Evolutionary conservation across 768 basidiomycete species (phyloP), one percentile per base, ranked within the genome.

Genomic region (Cystofilobasidium macerans): DNA sequence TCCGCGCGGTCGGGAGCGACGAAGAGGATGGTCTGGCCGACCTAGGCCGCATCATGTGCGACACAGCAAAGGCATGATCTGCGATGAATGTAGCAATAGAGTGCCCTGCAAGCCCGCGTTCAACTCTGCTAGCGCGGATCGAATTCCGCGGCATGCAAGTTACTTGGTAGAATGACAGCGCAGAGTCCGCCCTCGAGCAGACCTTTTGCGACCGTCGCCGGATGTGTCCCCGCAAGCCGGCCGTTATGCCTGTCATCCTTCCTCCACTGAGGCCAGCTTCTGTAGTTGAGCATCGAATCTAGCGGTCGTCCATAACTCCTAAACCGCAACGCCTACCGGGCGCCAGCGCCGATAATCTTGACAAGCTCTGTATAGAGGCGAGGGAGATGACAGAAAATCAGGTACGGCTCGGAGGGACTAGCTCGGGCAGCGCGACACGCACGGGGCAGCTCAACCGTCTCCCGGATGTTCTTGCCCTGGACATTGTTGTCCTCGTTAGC

Each of bases 401-500:
- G 40, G n/a, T n/a, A n/a, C n/a, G n/a, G n/a, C n/a, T n/a, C n/a
- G n/a, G 24, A 40, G 28, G 47, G 32, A 26, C 53, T 6, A 24
- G 24, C 2, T 22, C n/a, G 36, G 22, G 26, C 38, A n/a, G n/a
- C n/a, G n/a, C n/a, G n/a, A n/a, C n/a, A 77, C 75, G 72, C 57
- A 77, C 76, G 76, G 57, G 65, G 71, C 38, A 77, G 60, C 69
- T 77, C 75, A 8, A 77, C 76, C 30, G 70, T 71, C 72, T 77
- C 76, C 65, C 72, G 74, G 57, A 77, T 72, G 3, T 74, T 74
- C 61, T 75, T 74, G 20, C 75, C 73, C 70, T 77, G 76, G 51
- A 77, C 76, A 64, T 75, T 73, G 68, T 77, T 77, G 64, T 77
- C 76, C 36, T 75, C 75, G 67, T 77, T 77, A 60, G 70, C 71